Evolutionary conservation across 257 asterid genomes (phyloP), one percentile per base, ranked within the genome.

Genomic region (Capsicum pubescens): DNA sequence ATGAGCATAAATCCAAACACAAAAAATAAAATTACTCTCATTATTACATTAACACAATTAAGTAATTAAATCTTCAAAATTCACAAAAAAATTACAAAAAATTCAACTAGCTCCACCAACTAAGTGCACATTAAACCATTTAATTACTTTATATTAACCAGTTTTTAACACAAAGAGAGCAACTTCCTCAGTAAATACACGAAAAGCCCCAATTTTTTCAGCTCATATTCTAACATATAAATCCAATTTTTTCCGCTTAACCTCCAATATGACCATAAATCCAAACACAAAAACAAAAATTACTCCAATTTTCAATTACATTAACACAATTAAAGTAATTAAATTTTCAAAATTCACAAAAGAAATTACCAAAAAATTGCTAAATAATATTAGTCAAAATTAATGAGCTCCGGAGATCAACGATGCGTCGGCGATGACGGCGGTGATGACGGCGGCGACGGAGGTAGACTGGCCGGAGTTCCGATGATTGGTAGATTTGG

Each of bases 141-240:
- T 26, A 26, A 26, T 26, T 26, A 26, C 32, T 26, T 26, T 26
- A 26, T 26, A 26, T 26, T 26, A 26, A 26, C 32, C 32, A 26
- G 32, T 26, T 26, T 26, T 26, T 26, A 26, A 26, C 32, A 26
- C 2, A 26, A 26, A 26, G 2, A 26, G 32, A 39, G 44, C 44
- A 39, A 39, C 44, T 39, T 39, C 5, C 61, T 74, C 81, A 26
- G 60, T 74, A 56, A 74, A 42, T 44, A 1, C 21, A 74, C 11
- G 42, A 74, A 54, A 74, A 77, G 82, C 48, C 82, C 82, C 63
- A 77, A 77, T 54, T 77, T 77, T 77, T 8, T 3, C 21, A 54
- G 82, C 82, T 54, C 21, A 15, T 42, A 68, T 32, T 12, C 7
- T 66, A 74, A 74, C 16, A 50, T 50, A 50, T 16, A 46, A 74